Evolutionary conservation across 345 rosid species (phyloP).

Genomic region (Eutrema yunnanense): DNA sequence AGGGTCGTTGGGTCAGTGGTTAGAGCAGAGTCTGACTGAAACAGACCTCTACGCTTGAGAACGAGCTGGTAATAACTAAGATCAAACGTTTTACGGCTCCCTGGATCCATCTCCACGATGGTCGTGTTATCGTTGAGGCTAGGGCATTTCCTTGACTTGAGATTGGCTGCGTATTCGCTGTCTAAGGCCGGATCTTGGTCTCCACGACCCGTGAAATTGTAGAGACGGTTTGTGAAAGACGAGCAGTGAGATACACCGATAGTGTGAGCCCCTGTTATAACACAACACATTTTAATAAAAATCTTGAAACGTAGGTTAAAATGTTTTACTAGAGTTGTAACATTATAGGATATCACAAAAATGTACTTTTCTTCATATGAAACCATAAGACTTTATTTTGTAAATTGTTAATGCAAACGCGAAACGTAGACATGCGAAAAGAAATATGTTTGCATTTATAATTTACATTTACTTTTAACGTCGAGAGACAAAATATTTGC

Average conservation of each 20-base stretch:
- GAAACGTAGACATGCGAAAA: too few species aligned
- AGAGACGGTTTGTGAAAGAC: slow-evolving; percentile 52
- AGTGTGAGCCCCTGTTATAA: slow-evolving; percentile 66
- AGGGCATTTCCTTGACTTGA: slow-evolving; percentile 68
- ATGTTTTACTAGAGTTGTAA: neutral
- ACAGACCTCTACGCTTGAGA: slow-evolving; percentile 70
- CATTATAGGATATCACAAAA: neutral
- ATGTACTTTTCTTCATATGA: neutral
- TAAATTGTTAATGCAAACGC: too few species aligned
- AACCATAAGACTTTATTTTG: neutral
- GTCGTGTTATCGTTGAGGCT: slow-evolving; percentile 54
- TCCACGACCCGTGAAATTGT: slow-evolving; percentile 70
- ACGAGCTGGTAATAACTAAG: slow-evolving; percentile 52
- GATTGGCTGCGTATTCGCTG: slow-evolving; percentile 62
- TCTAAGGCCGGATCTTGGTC: slow-evolving; percentile 67
- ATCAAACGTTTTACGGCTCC: slow-evolving; percentile 72
- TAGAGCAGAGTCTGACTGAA: slow-evolving; percentile 69
- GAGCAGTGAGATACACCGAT: slow-evolving; percentile 72
- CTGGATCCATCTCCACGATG: slow-evolving; percentile 81
- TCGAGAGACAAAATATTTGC: neutral
- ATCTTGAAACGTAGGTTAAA: neutral
- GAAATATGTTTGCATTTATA: too few species aligned
- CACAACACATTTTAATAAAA: neutral
- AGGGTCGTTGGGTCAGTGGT: slow-evolving; percentile 50
- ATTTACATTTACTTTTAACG: neutral